Base-by-base conservation (phyloP, 2,329 filamentous ascomycete species). In the Arthroderma uncinatum region DNA sequence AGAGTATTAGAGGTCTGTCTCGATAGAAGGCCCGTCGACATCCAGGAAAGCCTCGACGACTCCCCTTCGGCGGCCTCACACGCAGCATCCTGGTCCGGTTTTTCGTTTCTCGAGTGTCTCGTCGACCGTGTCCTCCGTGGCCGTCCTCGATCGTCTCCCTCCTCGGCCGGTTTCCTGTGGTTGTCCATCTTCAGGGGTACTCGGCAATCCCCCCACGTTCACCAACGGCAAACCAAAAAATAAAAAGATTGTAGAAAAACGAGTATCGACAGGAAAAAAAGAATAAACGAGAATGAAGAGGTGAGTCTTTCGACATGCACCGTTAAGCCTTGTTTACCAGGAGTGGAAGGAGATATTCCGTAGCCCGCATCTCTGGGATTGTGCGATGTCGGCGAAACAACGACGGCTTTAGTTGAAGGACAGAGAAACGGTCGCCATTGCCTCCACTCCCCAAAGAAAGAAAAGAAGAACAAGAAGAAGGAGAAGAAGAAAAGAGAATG, bases 1-100 rank as follows among this genome's bases (percentile, higher is more conserved):
- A 59, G 10, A 19, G 54, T 54, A 36, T 57, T 56, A n/a, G 61
- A 55, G 1, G 57, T 52, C 42, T 60, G 61, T 39, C 60, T 59
- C 30, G 61, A 60, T 5, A 58, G 34, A 5, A 37, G n/a, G 10
- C 56, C 58, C 37, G 42, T 55, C 33, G 55, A 57, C 19, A 57
- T 56, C 14, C 59, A 57, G 10, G 57, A 58, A 33, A 57, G 57
- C 55, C 55, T 52, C 14, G 56, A 50, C n/a, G 44, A 48, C 25
- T 54, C 57, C 10, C 34, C 33, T 16, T 40, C 50, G n/a, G 14
- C 28, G 37, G 54, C 37, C 21, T 50, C 53, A 14, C 42, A 14
- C 21, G 39, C 28, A 23, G 14, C 8, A 23, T 57, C 57, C 25
- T 37, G 48, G 16, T 21, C 28, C 21, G 10, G 50, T 53, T 19